Evolutionary conservation across 2,329 filamentous ascomycete species (phyloP).

Genomic region (Zymoseptoria crescenta): DNA sequence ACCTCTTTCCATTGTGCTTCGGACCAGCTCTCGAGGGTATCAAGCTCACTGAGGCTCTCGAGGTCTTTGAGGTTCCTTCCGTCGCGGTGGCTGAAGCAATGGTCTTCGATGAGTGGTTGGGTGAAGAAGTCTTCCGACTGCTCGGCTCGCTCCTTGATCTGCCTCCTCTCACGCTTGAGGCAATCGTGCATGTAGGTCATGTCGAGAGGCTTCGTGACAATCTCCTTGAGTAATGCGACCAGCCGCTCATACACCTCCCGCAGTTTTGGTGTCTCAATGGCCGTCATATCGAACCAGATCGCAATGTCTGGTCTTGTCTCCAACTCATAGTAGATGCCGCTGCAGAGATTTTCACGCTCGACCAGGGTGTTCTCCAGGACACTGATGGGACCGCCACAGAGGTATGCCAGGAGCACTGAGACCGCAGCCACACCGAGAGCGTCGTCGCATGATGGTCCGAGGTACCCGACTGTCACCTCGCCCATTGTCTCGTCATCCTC

Average conservation of each 20-base stretch:
- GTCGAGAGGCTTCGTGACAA: constrained; percentile 71
- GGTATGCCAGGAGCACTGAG: constrained; percentile 72
- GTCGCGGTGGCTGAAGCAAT: constrained; percentile 79
- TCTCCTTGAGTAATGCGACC: constrained; percentile 73
- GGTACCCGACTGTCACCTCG: constrained; percentile 76
- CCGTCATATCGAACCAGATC: constrained; percentile 77
- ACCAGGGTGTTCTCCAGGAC: constrained; percentile 87
- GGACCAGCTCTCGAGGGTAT: constrained; percentile 67
- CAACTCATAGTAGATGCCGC: constrained; percentile 70
- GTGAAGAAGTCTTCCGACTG: constrained; percentile 73
- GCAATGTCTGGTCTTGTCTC: constrained; percentile 74
- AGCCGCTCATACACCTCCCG: constrained; percentile 77
- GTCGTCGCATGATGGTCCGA: constrained; percentile 76
- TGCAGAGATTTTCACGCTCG: constrained; percentile 85
- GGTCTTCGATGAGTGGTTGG: constrained; percentile 80
- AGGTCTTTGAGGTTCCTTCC: constrained; percentile 48
- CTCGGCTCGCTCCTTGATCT: constrained; percentile 77
- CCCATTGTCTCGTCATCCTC: constrained; percentile 94
- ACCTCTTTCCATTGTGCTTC: constrained; percentile 79
- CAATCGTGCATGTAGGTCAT: constrained; percentile 88
- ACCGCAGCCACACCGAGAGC: constrained; percentile 55
- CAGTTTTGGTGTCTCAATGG: constrained; percentile 80
- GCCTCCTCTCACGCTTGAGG: constrained; percentile 69
- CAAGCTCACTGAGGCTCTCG: constrained; percentile 45
- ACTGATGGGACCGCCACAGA: constrained; percentile 88